These are phyloP conservation scores for Gossypium aridum DNA, from an alignment of 441 rosid species.

Conservation along the genomic window DNA sequence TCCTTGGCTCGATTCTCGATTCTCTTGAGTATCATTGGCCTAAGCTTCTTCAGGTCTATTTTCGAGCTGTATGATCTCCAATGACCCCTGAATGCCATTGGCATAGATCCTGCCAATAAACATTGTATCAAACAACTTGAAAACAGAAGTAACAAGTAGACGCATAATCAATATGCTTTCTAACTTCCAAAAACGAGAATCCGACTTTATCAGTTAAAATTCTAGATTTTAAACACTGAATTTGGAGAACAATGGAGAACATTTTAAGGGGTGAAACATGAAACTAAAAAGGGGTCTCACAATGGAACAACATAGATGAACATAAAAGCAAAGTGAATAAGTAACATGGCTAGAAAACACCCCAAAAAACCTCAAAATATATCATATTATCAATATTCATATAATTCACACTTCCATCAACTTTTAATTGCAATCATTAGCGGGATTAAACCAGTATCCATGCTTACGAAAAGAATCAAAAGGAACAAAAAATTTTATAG, in stretches of 20 bases:
- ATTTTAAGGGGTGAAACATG: not conserved
- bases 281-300: too few relatives aligned
- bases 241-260: not conserved
- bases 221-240: not conserved
- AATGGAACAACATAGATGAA: too few relatives aligned
- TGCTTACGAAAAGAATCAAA: too few relatives aligned
- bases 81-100: constrained; percentile 1
- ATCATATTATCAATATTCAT: too few relatives aligned
- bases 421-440: too few relatives aligned
- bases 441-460: too few relatives aligned
- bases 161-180: not conserved
- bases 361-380: too few relatives aligned
- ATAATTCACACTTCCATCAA: too few relatives aligned
- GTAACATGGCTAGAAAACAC: too few relatives aligned
- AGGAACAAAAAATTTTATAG: too few relatives aligned
- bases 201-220: not conserved
- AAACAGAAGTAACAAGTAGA: not conserved
- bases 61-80: constrained; percentile 42
- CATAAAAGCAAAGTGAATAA: too few relatives aligned
- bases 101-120: not conserved
- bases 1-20: constrained; percentile 63
- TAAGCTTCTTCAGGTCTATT: constrained; percentile 48
- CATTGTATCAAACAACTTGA: not conserved
- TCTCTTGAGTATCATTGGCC: constrained; percentile 67
- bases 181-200: not conserved